Base-by-base conservation (phyloP, 257 asterid species). In the Gentiana straminea region DNA sequence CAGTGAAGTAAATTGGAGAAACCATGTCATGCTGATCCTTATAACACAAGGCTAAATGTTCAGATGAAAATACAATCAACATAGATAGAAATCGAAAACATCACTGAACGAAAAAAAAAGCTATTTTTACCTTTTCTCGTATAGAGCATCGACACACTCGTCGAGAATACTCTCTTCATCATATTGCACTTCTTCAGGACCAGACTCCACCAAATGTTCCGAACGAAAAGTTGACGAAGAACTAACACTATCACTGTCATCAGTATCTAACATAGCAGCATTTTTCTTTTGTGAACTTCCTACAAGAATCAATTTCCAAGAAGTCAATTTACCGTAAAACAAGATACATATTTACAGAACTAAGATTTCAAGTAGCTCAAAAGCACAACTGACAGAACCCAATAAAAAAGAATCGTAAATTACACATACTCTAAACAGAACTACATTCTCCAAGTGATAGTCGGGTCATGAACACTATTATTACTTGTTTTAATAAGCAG, bases 271-370 rank as follows among this genome's bases (percentile, higher is more conserved):
- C 89, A 82, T 76, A 1, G 77, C 84, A 65, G 81, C 84, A 73
- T 48, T 76, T 78, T 81, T 90, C 77, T 82, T 86, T 41, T 74
- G 88, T 51, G 94, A 77, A 76, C 81, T 90, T 72, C 73, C 98
- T 90, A 43, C 60, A 59, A 39, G 8, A 4, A 39, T 39, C 45
- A 39, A 24, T 24, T 24, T 24, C 24, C 24, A 24, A 24, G 24
- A 24, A 24, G 24, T 24, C 24, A 24, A 24, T 24, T 24, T 24
- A 24, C 24, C 24, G 24, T 24, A 24, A 24, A 24, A 24, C 24
- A 24, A 24, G 24, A 24, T 24, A 24, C 24, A 24, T 13, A 57
- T 4, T 15, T 5, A 33, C 24, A 24, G 37, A 6, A 52, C 13
- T 33, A 33, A 36, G 5, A n/a, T 8, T 10, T 34, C 37, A 37